Base-by-base conservation (phyloP, 306 rosid genomes). In the Begonia peltatifolia region DNA sequence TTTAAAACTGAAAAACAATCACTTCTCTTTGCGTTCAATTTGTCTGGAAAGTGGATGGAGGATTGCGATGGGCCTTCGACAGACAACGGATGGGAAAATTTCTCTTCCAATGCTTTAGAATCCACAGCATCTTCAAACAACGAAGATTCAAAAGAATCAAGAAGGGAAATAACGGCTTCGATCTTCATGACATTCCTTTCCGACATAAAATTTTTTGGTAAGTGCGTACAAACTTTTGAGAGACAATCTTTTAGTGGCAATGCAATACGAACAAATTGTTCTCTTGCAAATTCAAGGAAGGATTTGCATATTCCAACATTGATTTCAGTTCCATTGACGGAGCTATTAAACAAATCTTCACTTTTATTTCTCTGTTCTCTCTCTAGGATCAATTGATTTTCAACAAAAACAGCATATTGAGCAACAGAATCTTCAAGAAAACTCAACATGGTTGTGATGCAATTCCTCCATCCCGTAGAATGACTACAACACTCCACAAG, bases 341-440 rank as follows among this genome's bases (percentile, higher is more conserved):
- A 54, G 53, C 53, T 66, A 25, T 55, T 42, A 52, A 23, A 59
- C 3, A 6, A 46, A 48, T 3, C 25, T 59, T 62, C 67, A 1
- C 41, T 2, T 16, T 36, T 63, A 14, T 23, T 58, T 16, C 6
- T 23, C 2, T 55, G 22, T 18, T 63, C 70, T 23, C 46, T 65
- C 25, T 64, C 57, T 36, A 50, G 63, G 16, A 13, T 71, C 49
- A 49, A 41, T 68, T 71, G 64, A 55, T 76, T 83, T 38, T 78
- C 79, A 55, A 77, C 23, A 71, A 55, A 75, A 58, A 75, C 57
- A n/a, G 68, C 66, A 65, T 82, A 82, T 23, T 67, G 61, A 35
- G 82, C 67, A 75, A 79, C 85, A 55, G 81, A 79, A 48, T 71
- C 71, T 52, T 73, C 93, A 50, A 87, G 79, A 67, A 87, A 59